These are phyloP conservation scores for Caryocar brasiliense DNA, from an alignment of 441 rosid species.

Conservation along the genomic window DNA sequence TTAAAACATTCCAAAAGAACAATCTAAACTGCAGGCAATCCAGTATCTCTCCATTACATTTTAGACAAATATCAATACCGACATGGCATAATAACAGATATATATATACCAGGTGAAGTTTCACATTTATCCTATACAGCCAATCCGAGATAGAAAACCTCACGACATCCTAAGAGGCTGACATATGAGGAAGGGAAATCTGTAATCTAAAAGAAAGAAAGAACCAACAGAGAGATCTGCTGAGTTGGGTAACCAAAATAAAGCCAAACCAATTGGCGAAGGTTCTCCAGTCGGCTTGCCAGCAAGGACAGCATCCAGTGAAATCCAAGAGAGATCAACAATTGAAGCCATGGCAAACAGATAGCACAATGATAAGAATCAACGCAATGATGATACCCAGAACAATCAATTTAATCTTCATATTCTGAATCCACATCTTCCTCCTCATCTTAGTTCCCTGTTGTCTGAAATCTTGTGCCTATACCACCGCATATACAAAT, in stretches of 20 bases:
- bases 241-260: conserved; percentile 1
- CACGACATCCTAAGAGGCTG: conserved; percentile 15
- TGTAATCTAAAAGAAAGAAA: conserved; percentile 10
- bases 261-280: conserved; percentile 5
- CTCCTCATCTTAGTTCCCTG: conserved; percentile 86
- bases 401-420: conserved; percentile 89
- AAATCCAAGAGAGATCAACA: conserved; percentile 30
- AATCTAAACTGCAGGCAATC: conserved; percentile 8
- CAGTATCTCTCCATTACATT: conserved; percentile 12
- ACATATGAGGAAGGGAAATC: conserved; percentile 7
- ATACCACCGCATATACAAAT: conserved; percentile 12
- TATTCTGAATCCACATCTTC: conserved; percentile 87
- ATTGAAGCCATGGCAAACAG: conserved; percentile 76
- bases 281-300: conserved; percentile 15
- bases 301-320: conserved; percentile 1
- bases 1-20: not conserved
- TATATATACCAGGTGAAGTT: conserved; percentile 14
- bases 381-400: conserved; percentile 57
- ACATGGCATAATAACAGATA: not conserved
- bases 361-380: conserved; percentile 63
- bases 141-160: conserved; percentile 21
- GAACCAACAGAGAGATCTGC: not conserved
- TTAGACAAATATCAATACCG: conserved; percentile 2
- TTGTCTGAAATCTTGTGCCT: conserved; percentile 90
- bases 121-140: conserved; percentile 29